A percentile compares a stretch with the other conserved stretches of the same genome.
These are phyloP conservation scores for Dactylellina parvicollis DNA, from an alignment of 2,329 filamentous ascomycete species.

Conservation along the genomic window DNA sequence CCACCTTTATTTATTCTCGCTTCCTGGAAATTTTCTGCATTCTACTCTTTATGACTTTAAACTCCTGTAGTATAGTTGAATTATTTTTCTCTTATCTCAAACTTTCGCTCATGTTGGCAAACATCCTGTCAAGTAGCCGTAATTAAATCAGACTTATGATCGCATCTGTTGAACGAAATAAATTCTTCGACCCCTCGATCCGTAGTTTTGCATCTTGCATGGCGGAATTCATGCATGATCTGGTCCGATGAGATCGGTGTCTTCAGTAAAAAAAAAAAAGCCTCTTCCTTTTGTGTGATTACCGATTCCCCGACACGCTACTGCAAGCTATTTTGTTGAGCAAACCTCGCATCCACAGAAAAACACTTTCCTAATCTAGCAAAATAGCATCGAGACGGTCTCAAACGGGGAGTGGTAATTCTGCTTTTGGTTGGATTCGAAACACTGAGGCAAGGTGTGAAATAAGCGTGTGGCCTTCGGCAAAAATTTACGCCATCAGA, in stretches of 20 bases:
- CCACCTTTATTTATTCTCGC: not conserved
- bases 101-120: not conserved
- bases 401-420: conserved; percentile 22
- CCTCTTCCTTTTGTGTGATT: not conserved
- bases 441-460: not conserved
- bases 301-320: conserved; percentile 53
- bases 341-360: conserved; percentile 35
- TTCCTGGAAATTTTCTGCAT: not conserved
- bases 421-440: conserved; percentile 19
- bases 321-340: conserved; percentile 22
- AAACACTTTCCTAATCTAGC: conserved; percentile 21
- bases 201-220: not conserved
- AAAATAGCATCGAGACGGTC: not conserved
- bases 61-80: conserved; percentile 33
- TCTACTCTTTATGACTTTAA: conserved; percentile 5
- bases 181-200: conserved; percentile 3
- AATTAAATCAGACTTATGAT: conserved; percentile 3
- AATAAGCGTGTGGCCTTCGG: conserved; percentile 12
- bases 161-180: not conserved
- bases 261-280: not conserved
- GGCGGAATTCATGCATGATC: not conserved
- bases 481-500: conserved; percentile 16
- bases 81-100: not conserved
- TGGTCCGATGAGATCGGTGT: conserved; percentile 1
- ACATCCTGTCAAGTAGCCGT: not conserved